These are phyloP conservation scores for Begonia masoniana DNA, from an alignment of 306 rosid species.

Conservation along the genomic window DNA sequence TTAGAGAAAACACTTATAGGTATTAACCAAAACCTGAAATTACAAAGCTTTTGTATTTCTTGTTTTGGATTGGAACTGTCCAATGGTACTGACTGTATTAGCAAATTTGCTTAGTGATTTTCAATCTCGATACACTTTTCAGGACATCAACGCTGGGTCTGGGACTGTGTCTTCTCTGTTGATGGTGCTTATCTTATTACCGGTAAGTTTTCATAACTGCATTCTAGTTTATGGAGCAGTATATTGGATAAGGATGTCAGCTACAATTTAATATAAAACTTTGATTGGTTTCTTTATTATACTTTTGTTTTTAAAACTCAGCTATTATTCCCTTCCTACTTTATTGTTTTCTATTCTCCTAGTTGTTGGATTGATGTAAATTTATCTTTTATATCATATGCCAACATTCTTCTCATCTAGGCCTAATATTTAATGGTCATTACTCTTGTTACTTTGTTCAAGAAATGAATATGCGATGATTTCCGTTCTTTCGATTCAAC, in stretches of 20 bases:
- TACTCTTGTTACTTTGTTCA: no score
- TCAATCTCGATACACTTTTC: conserved; percentile 15
- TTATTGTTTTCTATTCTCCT: no score
- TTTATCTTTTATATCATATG: no score
- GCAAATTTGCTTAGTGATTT: conserved; percentile 11
- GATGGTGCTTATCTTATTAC: conserved; percentile 98
- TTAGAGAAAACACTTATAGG: conserved; percentile 84
- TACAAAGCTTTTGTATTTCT: no score
- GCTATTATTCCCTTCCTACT: not conserved
- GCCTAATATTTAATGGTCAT: no score
- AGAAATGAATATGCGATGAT: no score
- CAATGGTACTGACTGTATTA: not conserved
- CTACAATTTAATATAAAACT: not conserved
- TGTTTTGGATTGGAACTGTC: no score
- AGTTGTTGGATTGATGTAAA: no score
- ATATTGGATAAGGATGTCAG: not conserved
- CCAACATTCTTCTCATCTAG: no score
- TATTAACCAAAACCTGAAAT: conserved; percentile 14
- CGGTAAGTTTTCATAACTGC: conserved; percentile 32
- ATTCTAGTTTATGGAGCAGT: not conserved
- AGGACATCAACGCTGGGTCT: conserved; percentile 97
- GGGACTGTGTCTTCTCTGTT: conserved; percentile 99
- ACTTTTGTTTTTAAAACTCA: not conserved
- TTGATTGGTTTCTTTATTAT: not conserved
- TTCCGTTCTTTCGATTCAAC: no score